Conservation (phyloP, 2,329 filamentous ascomycete species). For the Fusarium odoratissimum region DNA sequence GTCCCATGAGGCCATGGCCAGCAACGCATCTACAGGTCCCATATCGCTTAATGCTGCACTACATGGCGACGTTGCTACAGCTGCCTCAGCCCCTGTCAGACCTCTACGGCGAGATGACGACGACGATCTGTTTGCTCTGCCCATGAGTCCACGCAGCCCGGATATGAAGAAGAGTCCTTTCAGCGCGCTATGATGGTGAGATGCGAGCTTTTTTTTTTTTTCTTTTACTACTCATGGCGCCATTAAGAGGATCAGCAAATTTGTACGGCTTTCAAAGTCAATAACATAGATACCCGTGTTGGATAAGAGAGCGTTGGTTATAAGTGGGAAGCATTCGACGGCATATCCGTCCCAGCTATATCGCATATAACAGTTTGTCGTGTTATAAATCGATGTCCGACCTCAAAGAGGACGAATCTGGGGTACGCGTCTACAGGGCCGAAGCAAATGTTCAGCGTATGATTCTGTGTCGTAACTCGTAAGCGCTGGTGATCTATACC, state of each 20-base stretch:
- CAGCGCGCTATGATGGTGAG: constrained; percentile 56
- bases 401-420: background rate
- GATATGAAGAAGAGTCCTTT: constrained; percentile 90
- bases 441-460: background rate
- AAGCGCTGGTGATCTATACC: background rate
- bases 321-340: background rate
- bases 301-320: constrained; percentile 29
- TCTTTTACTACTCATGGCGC: background rate
- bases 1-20: constrained; percentile 50
- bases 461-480: background rate
- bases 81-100: constrained; percentile 32
- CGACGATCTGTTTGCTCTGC: constrained; percentile 88
- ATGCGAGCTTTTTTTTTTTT: background rate
- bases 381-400: background rate
- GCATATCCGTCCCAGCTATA: background rate
- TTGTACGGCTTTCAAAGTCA: constrained; percentile 5
- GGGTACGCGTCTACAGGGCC: background rate
- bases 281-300: constrained; percentile 33
- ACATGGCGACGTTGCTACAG: constrained; percentile 33
- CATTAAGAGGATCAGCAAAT: background rate
- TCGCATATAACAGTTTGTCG: background rate
- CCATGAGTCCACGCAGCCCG: constrained; percentile 86
- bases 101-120: constrained; percentile 55
- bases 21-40: constrained; percentile 36
- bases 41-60: constrained; percentile 52